Base-by-base conservation (phyloP, 768 basidiomycete genomes). In the Melanogaster broomeanus region DNA sequence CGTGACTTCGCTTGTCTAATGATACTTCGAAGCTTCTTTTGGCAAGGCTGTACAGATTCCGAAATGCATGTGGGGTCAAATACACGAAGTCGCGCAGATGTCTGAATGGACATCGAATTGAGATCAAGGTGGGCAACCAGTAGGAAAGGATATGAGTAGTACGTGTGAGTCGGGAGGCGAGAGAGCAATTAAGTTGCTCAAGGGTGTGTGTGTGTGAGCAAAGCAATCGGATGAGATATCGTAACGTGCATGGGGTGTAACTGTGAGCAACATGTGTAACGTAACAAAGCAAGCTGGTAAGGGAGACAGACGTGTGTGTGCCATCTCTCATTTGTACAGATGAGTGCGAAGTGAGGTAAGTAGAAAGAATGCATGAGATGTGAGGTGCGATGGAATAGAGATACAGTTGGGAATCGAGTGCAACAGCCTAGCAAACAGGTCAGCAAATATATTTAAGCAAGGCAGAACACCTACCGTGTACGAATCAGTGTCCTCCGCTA, bases 291-390 rank as follows among this genome's bases (percentile, higher is more conserved):
- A 59, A 57, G 18, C 18, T 37, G 35, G 6, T 10, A 7, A 22
- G 44, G 48, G 42, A 28, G 30, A n/a, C 30, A n/a, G n/a, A n/a
- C n/a, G n/a, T n/a, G 22, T 41, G n/a, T 33, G 12, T 39, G 42
- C 52, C 43, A n/a, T 19, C 21, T 18, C 30, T 55, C 47, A 48
- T 56, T 49, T 51, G 55, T 56, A 56, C 51, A 60, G 50, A 47
- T 51, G 60, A 43, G 49, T 28, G n/a, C 35, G 59, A 37, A 15
- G 8, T 35, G 45, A 35, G 24, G 5, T 12, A 31, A 44, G 55
- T 48, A 54, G 47, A 45, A 48, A 52, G 55, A 47, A 52, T 62
- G 55, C 60, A 65, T 65, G 58, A 35, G 56, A 57, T 55, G 45
- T 41, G 28, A 34, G 27, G 61, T 55, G 51, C 48, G 33, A 42